phyloP scores from a whole-genome alignment of 768 basidiomycete genomes.

The Lentinus tigrinus region DNA sequence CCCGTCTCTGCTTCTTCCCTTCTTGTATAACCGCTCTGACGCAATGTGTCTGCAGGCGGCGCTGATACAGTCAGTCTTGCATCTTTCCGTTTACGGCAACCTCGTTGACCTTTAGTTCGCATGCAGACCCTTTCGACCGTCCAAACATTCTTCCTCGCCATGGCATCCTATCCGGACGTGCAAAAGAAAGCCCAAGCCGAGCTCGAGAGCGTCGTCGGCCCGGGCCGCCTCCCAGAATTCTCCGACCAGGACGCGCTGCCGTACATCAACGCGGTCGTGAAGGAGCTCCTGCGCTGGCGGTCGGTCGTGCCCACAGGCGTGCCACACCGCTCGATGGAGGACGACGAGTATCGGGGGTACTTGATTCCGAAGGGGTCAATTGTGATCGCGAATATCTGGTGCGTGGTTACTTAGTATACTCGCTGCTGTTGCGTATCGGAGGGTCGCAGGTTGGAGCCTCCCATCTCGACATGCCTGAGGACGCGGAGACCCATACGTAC shows the following conservation, averaged over 20 bases:
- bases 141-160: slow-evolving; percentile 28
- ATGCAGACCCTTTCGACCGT: slow-evolving; percentile 23
- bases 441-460: too few species aligned
- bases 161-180: slow-evolving; percentile 26
- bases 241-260: slow-evolving; percentile 21
- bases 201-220: slow-evolving; percentile 27
- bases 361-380: slow-evolving; percentile 10
- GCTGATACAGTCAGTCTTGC: slow-evolving; percentile 4
- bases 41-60: background rate
- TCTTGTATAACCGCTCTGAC: background rate
- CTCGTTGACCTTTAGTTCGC: background rate
- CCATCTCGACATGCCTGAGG: too few species aligned
- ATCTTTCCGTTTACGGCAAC: background rate
- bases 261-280: slow-evolving; percentile 24
- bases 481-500: too few species aligned
- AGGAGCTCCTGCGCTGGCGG: slow-evolving; percentile 27
- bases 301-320: slow-evolving; percentile 23
- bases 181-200: slow-evolving; percentile 29
- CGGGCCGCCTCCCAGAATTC: slow-evolving; percentile 23
- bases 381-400: slow-evolving; percentile 11
- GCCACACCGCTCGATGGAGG: slow-evolving; percentile 5
- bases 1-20: background rate
- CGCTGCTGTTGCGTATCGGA: too few species aligned
- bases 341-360: slow-evolving; percentile 10
- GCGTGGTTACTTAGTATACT: background rate